phyloP scores from a whole-genome alignment of 257 asterid species.

The Craterostigma plantagineum region DNA sequence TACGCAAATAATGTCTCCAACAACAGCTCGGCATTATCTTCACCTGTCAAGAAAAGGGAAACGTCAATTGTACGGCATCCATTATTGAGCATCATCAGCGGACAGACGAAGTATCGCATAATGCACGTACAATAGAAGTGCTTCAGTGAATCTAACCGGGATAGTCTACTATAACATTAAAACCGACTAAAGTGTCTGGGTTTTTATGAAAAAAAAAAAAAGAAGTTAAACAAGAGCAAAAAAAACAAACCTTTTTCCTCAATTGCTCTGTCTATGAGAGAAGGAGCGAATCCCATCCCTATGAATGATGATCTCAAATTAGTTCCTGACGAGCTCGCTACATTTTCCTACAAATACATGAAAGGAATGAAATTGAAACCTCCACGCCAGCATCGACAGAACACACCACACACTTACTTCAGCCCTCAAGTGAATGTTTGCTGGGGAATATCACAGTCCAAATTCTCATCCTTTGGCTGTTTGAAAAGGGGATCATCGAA shows the following conservation, averaged over 20 bases:
- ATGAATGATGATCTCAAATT: slow-evolving; percentile 50
- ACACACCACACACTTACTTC: slow-evolving; percentile 19
- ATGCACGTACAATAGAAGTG: too few relatives aligned
- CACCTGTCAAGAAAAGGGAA: slow-evolving; percentile 30
- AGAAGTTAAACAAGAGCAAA: background rate
- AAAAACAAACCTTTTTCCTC: slow-evolving; percentile 36
- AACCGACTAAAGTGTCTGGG: too few relatives aligned
- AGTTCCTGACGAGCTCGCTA: slow-evolving; percentile 62
- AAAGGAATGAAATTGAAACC: background rate
- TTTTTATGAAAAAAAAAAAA: slow-evolving; percentile 7
- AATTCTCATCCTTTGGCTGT: slow-evolving; percentile 40
- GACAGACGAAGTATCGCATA: too few relatives aligned
- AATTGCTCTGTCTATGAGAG: slow-evolving; percentile 68
- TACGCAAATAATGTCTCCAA: slow-evolving; percentile 61
- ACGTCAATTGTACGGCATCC: too few relatives aligned
- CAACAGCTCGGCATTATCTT: slow-evolving; percentile 44
- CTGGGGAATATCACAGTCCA: slow-evolving; percentile 21
- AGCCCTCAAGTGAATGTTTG: slow-evolving; percentile 13
- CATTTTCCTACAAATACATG: slow-evolving; percentile 26
- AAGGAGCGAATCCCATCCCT: slow-evolving; percentile 71
- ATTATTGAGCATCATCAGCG: background rate
- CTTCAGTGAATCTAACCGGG: too few relatives aligned
- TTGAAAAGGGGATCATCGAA: slow-evolving; percentile 15
- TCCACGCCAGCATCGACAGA: slow-evolving; percentile 4
- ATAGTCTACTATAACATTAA: slow-evolving; percentile 2